These are phyloP conservation scores for Piromyces finnis DNA, from an alignment of 192 early-diverging fungal genomes.

Conservation along the genomic window DNA sequence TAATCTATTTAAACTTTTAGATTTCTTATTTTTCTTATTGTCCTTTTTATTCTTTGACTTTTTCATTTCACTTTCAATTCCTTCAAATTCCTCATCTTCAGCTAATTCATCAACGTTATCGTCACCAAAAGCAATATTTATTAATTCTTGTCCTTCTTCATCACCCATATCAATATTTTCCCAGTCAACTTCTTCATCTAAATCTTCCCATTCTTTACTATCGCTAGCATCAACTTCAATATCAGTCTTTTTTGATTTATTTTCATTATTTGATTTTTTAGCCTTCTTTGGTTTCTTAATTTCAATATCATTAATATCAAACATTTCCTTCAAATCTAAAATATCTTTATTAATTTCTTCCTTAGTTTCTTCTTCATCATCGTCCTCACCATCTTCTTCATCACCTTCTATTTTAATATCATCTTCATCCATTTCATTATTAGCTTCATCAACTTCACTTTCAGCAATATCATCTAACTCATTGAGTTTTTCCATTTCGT, in stretches of 20 bases:
- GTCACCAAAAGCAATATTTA: conserved; percentile 32
- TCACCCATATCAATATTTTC: conserved; percentile 16
- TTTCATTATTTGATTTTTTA: conserved; percentile 6
- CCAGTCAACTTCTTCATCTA: conserved; percentile 23
- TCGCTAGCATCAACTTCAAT: conserved; percentile 16
- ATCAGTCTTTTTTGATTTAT: conserved; percentile 12
- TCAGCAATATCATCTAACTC: conserved; percentile 19
- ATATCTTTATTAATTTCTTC: background rate
- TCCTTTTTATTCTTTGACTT: background rate
- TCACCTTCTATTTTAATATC: conserved; percentile 5
- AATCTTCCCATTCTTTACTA: conserved; percentile 23
- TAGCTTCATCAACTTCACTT: conserved; percentile 10
- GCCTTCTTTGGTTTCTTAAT: conserved; percentile 1
- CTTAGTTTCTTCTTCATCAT: conserved; percentile 1
- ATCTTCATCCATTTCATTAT: conserved; percentile 6
- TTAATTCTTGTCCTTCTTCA: conserved; percentile 11
- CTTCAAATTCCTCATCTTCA: conserved; percentile 16
- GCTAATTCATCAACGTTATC: conserved; percentile 33
- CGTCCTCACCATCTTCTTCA: conserved; percentile 9
- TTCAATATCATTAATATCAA: conserved; percentile 10
- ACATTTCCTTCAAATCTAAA: conserved; percentile 1
- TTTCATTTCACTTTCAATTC: background rate
- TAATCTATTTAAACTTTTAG: background rate
- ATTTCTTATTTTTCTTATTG: background rate
- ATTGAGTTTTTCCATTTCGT: conserved; percentile 12